Conservation (phyloP, 2,329 filamentous ascomycete genomes). For the Bipolaris gigantea region DNA sequence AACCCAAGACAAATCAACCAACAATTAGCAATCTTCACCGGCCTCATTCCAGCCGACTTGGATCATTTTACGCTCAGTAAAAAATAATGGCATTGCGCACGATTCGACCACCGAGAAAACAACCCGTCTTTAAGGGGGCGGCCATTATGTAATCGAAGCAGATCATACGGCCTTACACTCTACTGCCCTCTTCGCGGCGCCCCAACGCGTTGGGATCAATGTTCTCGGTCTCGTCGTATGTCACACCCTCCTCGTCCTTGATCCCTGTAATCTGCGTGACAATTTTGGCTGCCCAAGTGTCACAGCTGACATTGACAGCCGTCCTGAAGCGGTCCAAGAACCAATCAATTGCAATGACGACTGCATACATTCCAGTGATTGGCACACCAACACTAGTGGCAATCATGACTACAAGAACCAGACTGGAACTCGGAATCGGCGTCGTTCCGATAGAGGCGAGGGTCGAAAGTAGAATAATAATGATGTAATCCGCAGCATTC, state of each 20-base stretch:
- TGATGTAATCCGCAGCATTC: slow-evolving; percentile 51
- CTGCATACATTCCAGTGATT: slow-evolving; percentile 55
- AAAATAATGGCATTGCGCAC: neutral
- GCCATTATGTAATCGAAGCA: neutral
- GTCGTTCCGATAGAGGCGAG: slow-evolving; percentile 58
- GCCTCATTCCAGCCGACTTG: too few relatives aligned
- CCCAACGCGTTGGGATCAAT: slow-evolving; percentile 14
- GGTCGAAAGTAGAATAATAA: slow-evolving; percentile 54
- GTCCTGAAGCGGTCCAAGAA: slow-evolving; percentile 61
- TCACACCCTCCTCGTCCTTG: slow-evolving; percentile 32
- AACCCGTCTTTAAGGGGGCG: neutral
- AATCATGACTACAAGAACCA: slow-evolving; percentile 58
- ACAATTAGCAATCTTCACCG: too few relatives aligned
- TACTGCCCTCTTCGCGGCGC: slow-evolving; percentile 3
- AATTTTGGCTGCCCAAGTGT: slow-evolving; percentile 51
- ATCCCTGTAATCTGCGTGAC: slow-evolving; percentile 48
- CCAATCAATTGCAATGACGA: slow-evolving; percentile 59
- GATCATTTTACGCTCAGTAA: too few relatives aligned
- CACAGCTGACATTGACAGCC: slow-evolving; percentile 55
- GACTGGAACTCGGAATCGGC: slow-evolving; percentile 56
- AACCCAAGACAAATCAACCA: too few relatives aligned
- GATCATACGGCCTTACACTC: neutral
- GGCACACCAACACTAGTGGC: slow-evolving; percentile 50
- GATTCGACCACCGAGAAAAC: neutral
- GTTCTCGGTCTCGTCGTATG: slow-evolving; percentile 14